Conservation (phyloP, 2,329 filamentous ascomycete genomes). For the Neonectria neomacrospora region DNA sequence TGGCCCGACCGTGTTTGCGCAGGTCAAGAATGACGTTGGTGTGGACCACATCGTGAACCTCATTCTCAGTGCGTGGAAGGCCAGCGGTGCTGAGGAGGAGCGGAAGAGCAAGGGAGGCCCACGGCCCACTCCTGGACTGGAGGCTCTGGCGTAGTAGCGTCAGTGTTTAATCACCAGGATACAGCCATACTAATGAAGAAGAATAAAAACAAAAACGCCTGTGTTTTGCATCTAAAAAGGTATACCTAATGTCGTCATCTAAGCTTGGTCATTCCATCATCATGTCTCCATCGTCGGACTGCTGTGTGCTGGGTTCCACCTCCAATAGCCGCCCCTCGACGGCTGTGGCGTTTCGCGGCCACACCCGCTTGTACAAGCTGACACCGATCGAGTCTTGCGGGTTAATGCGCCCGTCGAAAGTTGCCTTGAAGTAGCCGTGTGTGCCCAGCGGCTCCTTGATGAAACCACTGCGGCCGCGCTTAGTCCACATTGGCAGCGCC, state of each 20-base stretch:
- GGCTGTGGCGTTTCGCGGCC: slow-evolving; percentile 74
- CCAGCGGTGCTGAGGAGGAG: slow-evolving; percentile 79
- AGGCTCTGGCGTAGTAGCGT: slow-evolving; percentile 50
- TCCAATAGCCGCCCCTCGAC: slow-evolving; percentile 58
- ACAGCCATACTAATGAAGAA: slow-evolving; percentile 15
- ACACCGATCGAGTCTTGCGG: slow-evolving; percentile 94
- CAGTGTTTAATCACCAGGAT: background rate
- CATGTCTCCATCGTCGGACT: slow-evolving; percentile 46
- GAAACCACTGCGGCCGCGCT: slow-evolving; percentile 85
- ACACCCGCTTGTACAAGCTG: slow-evolving; percentile 87
- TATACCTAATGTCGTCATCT: slow-evolving; percentile 45
- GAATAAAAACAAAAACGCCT: slow-evolving; percentile 39
- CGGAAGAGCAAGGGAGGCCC: slow-evolving; percentile 66
- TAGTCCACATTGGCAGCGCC: slow-evolving; percentile 94
- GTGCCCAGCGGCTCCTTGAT: slow-evolving; percentile 96
- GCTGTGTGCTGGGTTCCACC: slow-evolving; percentile 35
- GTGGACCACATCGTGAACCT: slow-evolving; percentile 88
- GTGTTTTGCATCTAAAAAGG: slow-evolving; percentile 42
- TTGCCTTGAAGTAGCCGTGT: slow-evolving; percentile 99
- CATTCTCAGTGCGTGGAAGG: slow-evolving; percentile 92
- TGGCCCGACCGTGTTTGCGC: slow-evolving; percentile 93
- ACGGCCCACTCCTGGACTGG: slow-evolving; percentile 65
- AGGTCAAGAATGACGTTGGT: slow-evolving; percentile 92
- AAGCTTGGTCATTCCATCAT: slow-evolving; percentile 50
- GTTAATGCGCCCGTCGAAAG: slow-evolving; percentile 95